Evolutionary conservation across 768 basidiomycete species (phyloP).

Genomic region (Astraeus odoratus): DNA sequence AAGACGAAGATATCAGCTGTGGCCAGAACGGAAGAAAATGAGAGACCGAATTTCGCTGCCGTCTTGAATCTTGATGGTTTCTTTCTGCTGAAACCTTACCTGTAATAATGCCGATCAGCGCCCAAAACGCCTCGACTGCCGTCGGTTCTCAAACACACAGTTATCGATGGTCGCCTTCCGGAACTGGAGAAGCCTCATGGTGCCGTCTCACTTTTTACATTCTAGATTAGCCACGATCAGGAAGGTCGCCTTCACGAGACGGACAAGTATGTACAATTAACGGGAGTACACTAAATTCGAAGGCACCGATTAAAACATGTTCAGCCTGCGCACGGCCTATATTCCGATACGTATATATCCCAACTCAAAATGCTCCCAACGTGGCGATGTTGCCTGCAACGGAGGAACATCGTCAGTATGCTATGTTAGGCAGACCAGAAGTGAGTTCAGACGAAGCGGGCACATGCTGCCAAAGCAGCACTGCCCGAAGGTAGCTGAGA

Average conservation of each 20-base stretch:
- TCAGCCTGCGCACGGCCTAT: background rate
- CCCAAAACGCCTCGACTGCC: background rate
- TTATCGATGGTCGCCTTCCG: background rate
- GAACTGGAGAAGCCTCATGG: background rate
- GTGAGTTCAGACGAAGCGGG: slow-evolving; percentile 43
- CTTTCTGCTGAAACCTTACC: background rate
- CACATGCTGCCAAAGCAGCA: slow-evolving; percentile 33
- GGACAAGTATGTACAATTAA: no score
- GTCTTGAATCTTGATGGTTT: background rate
- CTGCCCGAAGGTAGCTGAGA: slow-evolving; percentile 87
- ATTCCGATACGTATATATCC: background rate
- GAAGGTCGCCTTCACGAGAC: no score
- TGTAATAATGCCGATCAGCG: background rate
- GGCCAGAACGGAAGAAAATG: background rate
- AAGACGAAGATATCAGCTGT: background rate
- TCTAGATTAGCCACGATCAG: background rate
- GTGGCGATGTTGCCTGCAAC: slow-evolving; percentile 9
- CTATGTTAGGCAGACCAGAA: background rate
- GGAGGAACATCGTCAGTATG: slow-evolving; percentile 17
- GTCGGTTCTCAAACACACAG: background rate
- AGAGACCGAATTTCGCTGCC: no score
- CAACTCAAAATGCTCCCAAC: slow-evolving; percentile 20
- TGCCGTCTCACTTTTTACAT: no score
- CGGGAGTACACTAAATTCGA: no score
- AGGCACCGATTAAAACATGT: background rate